phyloP scores from a whole-genome alignment of 768 basidiomycete genomes.

The Hericium rajendrae region DNA sequence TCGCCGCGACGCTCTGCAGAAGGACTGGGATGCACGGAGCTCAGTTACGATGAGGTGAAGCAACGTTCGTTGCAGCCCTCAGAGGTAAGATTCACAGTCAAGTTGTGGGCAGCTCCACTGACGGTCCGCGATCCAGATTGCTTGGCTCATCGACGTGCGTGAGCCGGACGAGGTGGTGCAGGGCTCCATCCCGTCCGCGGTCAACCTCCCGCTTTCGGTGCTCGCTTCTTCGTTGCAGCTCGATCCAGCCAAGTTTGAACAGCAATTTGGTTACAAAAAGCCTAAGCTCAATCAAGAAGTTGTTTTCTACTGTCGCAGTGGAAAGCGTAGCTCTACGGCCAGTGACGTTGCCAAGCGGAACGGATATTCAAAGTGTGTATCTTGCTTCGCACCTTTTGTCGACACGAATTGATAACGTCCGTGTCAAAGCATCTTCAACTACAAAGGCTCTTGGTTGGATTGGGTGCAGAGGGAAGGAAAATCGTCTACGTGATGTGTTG shows the following conservation, averaged over 20 bases:
- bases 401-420: neutral
- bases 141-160: conserved; percentile 81
- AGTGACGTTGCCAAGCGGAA: conserved; percentile 29
- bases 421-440: conserved; percentile 40
- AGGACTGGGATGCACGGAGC: conserved; percentile 70
- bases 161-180: conserved; percentile 41
- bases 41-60: conserved; percentile 77
- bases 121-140: conserved; percentile 33
- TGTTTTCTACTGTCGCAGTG: conserved; percentile 43
- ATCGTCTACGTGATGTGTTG: conserved; percentile 17
- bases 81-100: conserved; percentile 31
- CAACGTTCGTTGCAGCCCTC: conserved; percentile 70
- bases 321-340: conserved; percentile 37
- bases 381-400: neutral
- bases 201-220: conserved; percentile 38
- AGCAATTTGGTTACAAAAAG: conserved; percentile 25
- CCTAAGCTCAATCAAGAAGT: conserved; percentile 32
- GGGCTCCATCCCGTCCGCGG: conserved; percentile 40
- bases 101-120: conserved; percentile 4
- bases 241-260: conserved; percentile 22
- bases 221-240: conserved; percentile 29
- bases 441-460: conserved; percentile 82
- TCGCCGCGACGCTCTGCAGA: conserved; percentile 33
- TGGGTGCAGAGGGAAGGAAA: conserved; percentile 56
- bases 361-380: conserved; percentile 31